Evolutionary conservation across 371 early-diverging fungal species (phyloP), one percentile per base, ranked within the genome.

Genomic region (Zychaea mexicana): DNA sequence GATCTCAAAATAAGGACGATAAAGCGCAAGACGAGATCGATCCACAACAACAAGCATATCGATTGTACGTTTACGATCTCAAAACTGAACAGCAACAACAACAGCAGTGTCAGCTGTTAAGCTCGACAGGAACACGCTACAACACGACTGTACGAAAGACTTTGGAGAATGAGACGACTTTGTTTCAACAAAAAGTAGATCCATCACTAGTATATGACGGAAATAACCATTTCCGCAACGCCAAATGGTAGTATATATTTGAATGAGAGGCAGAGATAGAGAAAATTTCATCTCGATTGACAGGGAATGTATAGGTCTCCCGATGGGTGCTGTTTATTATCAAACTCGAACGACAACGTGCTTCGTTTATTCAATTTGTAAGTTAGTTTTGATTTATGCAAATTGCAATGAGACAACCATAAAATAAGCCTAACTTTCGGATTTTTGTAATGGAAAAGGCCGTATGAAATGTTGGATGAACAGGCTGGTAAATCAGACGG

Each of bases 261-360:
- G n/a, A n/a, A n/a, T n/a, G n/a, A n/a, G n/a, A n/a, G n/a, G n/a
- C n/a, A n/a, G n/a, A n/a, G n/a, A n/a, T n/a, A n/a, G n/a, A n/a
- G n/a, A n/a, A n/a, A n/a, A n/a, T n/a, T n/a, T n/a, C n/a, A n/a
- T n/a, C n/a, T n/a, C n/a, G n/a, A 39, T 21, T 32, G 6, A 30
- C 10, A 17, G 27, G 46, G 3, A 2, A 15, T 36, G 10, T 32
- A 52, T 46, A 86, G 87, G 87, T 86, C 88, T 8, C 90, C 90
- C 4, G 90, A 90, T 69, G 91, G 91, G 31, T 68, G 80, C 1
- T 88, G 84, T 64, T 38, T 89, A 1, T 62, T 90, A 53, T 77
- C 84, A 6, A 87, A 82, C 61, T 83, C 85, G 7, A 87, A 85
- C 63, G 91, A 90, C 63, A 79, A 85, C 67, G 59, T 70, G 13